Conservation (phyloP, 208 protist genomes). For the Trypanosoma cruzi region DNA sequence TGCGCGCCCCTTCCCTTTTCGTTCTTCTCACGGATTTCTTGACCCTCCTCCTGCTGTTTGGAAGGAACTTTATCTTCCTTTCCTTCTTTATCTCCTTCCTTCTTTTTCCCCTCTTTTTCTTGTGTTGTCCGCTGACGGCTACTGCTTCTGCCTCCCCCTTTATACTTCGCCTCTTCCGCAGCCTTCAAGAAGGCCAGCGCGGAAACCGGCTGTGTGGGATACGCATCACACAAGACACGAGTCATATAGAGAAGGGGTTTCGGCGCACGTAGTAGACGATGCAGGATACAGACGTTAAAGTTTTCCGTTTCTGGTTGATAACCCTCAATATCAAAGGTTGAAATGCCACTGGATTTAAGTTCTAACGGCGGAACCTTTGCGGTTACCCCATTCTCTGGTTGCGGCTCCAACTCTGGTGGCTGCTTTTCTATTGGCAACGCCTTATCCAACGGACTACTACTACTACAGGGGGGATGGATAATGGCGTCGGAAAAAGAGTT, state of each 20-base stretch:
- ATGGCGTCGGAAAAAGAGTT: neutral
- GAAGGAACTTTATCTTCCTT: neutral
- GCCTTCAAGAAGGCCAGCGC: constrained; percentile 8
- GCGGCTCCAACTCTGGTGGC: neutral
- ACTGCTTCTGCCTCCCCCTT: neutral
- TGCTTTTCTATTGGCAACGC: neutral
- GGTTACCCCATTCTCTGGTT: neutral
- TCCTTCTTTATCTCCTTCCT: neutral
- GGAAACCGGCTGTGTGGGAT: constrained; percentile 42
- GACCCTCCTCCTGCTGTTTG: neutral
- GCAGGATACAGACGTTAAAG: constrained; percentile 71
- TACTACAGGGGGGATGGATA: neutral
- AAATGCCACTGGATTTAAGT: constrained; percentile 38
- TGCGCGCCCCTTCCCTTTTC: neutral
- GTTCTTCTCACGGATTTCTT: neutral
- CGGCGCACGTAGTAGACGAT: constrained; percentile 79
- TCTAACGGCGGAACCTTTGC: constrained; percentile 9
- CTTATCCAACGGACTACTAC: neutral
- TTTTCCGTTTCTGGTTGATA: constrained; percentile 64
- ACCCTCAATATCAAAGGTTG: constrained; percentile 51
- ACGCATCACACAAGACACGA: constrained; percentile 49
- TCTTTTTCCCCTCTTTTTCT: neutral
- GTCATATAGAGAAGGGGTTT: constrained; percentile 69
- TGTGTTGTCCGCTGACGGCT: neutral
- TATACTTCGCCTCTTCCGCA: neutral